phyloP scores from a whole-genome alignment of 768 basidiomycete genomes.

The Podaxis sp. region DNA sequence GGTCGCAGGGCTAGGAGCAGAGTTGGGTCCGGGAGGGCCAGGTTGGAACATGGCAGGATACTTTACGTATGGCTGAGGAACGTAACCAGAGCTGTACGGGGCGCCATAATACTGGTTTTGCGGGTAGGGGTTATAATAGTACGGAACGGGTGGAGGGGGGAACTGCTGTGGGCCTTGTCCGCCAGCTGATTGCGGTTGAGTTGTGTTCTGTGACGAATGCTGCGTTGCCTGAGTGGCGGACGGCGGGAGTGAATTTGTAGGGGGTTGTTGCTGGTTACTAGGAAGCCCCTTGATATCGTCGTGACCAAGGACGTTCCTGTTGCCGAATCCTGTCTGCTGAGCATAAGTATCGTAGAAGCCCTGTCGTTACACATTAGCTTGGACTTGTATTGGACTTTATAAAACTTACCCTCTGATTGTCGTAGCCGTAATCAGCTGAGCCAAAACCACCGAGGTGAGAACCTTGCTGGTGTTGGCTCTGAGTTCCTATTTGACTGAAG shows the following conservation, averaged over 20 bases:
- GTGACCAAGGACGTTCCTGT: constrained; percentile 64
- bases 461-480: constrained; percentile 61
- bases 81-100: constrained; percentile 60
- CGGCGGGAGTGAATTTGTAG: constrained; percentile 47
- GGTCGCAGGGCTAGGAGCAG: constrained; percentile 61
- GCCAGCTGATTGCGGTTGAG: constrained; percentile 59
- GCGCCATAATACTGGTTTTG: constrained; percentile 77
- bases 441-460: constrained; percentile 58
- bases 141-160: constrained; percentile 58
- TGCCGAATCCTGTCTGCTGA: constrained; percentile 63
- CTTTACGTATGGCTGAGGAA: constrained; percentile 74
- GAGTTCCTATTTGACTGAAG: constrained; percentile 61
- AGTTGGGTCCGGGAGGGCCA: constrained; percentile 66
- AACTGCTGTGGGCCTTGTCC: constrained; percentile 69
- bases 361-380: constrained; percentile 35
- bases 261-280: constrained; percentile 54
- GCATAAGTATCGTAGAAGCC: constrained; percentile 77
- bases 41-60: constrained; percentile 78
- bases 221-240: constrained; percentile 55
- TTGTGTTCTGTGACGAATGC: constrained; percentile 49
- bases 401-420: constrained; percentile 60
- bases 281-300: constrained; percentile 77
- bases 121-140: constrained; percentile 60
- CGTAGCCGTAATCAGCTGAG: constrained; percentile 69
- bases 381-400: background rate